Conservation (phyloP, 495 filamentous ascomycete genomes). For the Jackrogersella minutella region DNA sequence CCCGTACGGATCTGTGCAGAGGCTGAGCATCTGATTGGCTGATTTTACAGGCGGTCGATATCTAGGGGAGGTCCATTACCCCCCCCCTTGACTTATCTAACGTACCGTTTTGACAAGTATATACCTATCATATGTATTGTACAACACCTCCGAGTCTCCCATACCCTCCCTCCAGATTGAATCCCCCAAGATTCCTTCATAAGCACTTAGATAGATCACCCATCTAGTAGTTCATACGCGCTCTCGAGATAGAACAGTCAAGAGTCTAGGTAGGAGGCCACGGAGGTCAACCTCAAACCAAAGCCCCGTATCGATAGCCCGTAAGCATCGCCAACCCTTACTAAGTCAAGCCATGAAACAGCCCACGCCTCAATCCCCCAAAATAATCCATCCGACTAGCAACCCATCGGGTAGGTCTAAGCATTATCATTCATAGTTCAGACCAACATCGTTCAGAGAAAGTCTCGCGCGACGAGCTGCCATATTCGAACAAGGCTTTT, state of each 20-base stretch:
- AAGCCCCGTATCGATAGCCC: slow-evolving; percentile 1
- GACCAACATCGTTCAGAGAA: slow-evolving; percentile 8
- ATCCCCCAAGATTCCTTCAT: slow-evolving; percentile 4
- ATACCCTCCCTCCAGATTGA: not conserved
- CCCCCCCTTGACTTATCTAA: slow-evolving; percentile 16
- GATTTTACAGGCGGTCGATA: no score
- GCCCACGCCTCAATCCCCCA: not conserved
- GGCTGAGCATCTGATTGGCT: no score
- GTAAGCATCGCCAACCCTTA: no score
- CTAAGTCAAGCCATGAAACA: slow-evolving; percentile 5
- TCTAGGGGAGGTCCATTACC: no score
- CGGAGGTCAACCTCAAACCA: not conserved
- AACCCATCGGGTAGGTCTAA: not conserved
- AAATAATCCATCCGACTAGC: not conserved
- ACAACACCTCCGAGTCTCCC: not conserved
- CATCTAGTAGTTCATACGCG: no score
- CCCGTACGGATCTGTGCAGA: no score
- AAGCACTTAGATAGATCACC: not conserved
- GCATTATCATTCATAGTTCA: not conserved
- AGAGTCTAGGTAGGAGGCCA: not conserved
- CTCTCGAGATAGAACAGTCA: no score
- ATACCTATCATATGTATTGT: not conserved
- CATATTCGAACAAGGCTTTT: slow-evolving; percentile 6
- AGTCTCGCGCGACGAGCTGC: slow-evolving; percentile 18
- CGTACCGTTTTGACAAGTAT: slow-evolving; percentile 17